These are phyloP conservation scores for Ramalina peruviana DNA, from an alignment of 495 filamentous ascomycete species.

Conservation along the genomic window DNA sequence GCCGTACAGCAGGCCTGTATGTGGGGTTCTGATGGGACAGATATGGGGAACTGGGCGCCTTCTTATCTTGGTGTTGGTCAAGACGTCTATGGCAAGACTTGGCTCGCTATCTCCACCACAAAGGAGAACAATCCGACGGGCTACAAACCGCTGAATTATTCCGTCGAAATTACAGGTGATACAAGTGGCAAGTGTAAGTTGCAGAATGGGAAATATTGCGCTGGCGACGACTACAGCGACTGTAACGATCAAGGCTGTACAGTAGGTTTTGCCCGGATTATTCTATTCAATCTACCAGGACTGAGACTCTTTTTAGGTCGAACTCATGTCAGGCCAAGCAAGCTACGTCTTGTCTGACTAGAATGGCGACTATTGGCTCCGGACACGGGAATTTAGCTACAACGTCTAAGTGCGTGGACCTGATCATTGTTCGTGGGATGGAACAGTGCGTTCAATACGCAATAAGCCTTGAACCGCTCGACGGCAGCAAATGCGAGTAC, in stretches of 20 bases:
- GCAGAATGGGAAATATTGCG: constrained; percentile 48
- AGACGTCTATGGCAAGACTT: constrained; percentile 48
- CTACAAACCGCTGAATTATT: constrained; percentile 50
- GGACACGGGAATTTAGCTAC: no score
- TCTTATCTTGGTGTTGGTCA: constrained; percentile 75
- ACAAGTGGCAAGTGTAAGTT: constrained; percentile 58
- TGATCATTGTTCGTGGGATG: no score
- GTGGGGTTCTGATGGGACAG: constrained; percentile 51
- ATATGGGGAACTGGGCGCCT: constrained; percentile 80
- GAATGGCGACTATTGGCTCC: background rate
- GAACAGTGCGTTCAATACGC: no score
- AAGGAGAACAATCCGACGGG: constrained; percentile 48
- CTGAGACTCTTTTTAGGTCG: constrained; percentile 21
- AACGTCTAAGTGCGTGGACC: no score
- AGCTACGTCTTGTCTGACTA: constrained; percentile 26
- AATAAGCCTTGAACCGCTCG: no score
- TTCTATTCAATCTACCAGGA: background rate
- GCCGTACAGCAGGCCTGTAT: constrained; percentile 55
- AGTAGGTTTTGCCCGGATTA: constrained; percentile 30
- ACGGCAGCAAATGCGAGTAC: no score
- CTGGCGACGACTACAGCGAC: constrained; percentile 20
- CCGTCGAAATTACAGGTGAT: constrained; percentile 55
- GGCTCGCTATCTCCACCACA: constrained; percentile 66
- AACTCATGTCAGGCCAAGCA: constrained; percentile 32
- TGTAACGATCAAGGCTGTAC: constrained; percentile 50